Evolutionary conservation across 1,284 basidiomycete genomes (phyloP).

Genomic region (Rhodotorula glutinis): DNA sequence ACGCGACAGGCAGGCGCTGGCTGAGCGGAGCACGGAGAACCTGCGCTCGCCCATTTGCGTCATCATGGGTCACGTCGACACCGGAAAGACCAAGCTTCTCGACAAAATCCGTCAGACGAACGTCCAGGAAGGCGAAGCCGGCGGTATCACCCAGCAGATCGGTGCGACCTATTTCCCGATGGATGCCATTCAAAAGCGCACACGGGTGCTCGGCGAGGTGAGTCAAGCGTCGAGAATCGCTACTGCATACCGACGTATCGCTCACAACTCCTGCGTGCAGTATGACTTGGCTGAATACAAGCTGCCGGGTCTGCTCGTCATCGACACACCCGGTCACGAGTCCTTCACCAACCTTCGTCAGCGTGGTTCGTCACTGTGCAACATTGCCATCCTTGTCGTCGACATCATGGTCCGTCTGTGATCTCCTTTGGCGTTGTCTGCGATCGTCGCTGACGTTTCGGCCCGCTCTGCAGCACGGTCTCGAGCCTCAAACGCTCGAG

Average conservation of each 20-base stretch:
- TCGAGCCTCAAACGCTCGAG: slow-evolving; percentile 96
- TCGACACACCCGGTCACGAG: slow-evolving; percentile 99
- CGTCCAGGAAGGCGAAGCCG: slow-evolving; percentile 98
- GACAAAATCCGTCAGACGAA: slow-evolving; percentile 99
- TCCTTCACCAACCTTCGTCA: slow-evolving; percentile 97
- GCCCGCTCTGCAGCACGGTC: slow-evolving; percentile 67
- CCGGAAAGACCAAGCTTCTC: slow-evolving; percentile 96
- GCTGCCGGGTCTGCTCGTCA: slow-evolving; percentile 91
- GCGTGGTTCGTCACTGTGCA: slow-evolving; percentile 95
- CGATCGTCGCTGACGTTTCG: slow-evolving; percentile 15
- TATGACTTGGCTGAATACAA: slow-evolving; percentile 86
- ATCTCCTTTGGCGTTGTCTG: background rate
- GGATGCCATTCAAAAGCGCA: slow-evolving; percentile 93
- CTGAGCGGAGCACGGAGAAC: slow-evolving; percentile 82
- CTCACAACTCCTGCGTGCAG: slow-evolving; percentile 48
- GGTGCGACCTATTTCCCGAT: slow-evolving; percentile 99
- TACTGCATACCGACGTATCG: too few species aligned
- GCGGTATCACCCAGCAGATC: slow-evolving; percentile 99
- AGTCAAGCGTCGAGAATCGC: slow-evolving; percentile 43
- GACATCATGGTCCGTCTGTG: slow-evolving; percentile 81
- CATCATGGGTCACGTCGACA: slow-evolving; percentile 99
- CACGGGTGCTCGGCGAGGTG: slow-evolving; percentile 78
- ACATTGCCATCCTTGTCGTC: slow-evolving; percentile 98
- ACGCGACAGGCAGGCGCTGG: slow-evolving; percentile 79
- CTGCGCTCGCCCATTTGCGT: slow-evolving; percentile 97